These are phyloP conservation scores for Fusarium sp. DNA, from an alignment of 2,329 filamentous ascomycete species.

Conservation along the genomic window DNA sequence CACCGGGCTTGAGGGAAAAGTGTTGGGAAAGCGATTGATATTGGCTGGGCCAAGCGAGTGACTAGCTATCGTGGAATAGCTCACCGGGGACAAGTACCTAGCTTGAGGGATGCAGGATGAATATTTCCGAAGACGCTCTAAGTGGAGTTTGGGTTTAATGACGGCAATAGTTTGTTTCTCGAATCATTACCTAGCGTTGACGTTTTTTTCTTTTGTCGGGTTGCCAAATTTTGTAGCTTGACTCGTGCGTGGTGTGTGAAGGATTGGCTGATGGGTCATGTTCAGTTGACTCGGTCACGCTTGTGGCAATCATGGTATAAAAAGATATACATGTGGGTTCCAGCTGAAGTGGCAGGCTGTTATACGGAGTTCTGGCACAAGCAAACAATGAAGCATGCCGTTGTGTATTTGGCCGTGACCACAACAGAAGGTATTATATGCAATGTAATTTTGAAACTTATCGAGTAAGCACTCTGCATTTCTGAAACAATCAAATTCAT, in stretches of 20 bases:
- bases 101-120: conserved; percentile 1
- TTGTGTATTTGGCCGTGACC: too few relatives aligned
- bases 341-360: too few relatives aligned
- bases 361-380: too few relatives aligned
- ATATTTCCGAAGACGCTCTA: background rate
- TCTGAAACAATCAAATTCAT: too few relatives aligned
- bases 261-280: too few relatives aligned
- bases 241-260: background rate
- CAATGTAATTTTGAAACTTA: too few relatives aligned
- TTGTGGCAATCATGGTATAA: too few relatives aligned
- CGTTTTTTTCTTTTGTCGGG: background rate
- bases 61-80: background rate
- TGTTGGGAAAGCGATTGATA: background rate
- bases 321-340: too few relatives aligned
- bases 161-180: background rate
- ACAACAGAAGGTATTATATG: too few relatives aligned
- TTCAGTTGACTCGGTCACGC: too few relatives aligned
- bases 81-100: background rate
- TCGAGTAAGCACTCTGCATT: too few relatives aligned
- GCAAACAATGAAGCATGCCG: too few relatives aligned
- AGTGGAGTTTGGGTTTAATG: background rate
- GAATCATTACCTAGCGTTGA: background rate
- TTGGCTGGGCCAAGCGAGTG: background rate
- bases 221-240: background rate
- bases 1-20: background rate